Evolutionary conservation across 2,329 filamentous ascomycete genomes (phyloP).

Genomic region (Macrophomina phaseolina): DNA sequence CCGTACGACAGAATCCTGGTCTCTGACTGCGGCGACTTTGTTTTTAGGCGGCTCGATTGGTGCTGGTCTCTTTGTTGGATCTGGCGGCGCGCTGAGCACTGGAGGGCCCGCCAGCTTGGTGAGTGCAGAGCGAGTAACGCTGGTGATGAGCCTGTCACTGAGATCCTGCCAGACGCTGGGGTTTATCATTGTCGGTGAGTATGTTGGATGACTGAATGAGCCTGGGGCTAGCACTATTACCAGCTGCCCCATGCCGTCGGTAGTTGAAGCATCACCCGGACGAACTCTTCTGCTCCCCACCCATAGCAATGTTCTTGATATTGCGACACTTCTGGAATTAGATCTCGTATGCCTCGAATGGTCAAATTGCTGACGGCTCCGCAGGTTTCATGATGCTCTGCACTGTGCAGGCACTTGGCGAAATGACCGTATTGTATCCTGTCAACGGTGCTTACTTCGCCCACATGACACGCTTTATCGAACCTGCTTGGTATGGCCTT

Average conservation of each 20-base stretch:
- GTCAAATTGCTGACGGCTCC: no score
- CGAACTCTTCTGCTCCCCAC: no score
- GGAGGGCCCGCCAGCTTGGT: constrained; percentile 43
- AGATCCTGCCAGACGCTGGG: constrained; percentile 53
- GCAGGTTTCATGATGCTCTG: constrained; percentile 83
- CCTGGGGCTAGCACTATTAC: no score
- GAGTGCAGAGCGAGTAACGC: background rate
- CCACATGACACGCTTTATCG: constrained; percentile 91
- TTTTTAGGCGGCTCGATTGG: constrained; percentile 62
- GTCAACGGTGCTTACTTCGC: constrained; percentile 91
- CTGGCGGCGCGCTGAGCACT: constrained; percentile 51
- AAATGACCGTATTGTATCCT: constrained; percentile 88
- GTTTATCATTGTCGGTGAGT: constrained; percentile 37
- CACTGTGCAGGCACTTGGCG: constrained; percentile 88
- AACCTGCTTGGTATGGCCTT: constrained; percentile 75
- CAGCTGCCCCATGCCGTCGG: no score
- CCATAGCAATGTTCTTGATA: no score
- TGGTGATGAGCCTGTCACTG: constrained; percentile 33
- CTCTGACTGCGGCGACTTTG: background rate
- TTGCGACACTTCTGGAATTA: no score
- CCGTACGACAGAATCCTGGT: background rate
- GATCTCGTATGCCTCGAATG: no score
- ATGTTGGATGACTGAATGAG: no score
- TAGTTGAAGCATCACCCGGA: no score
- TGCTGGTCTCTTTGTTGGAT: constrained; percentile 81